phyloP scores from a whole-genome alignment of 139 green algal genomes.

The Edaphochlamys debaryana region DNA sequence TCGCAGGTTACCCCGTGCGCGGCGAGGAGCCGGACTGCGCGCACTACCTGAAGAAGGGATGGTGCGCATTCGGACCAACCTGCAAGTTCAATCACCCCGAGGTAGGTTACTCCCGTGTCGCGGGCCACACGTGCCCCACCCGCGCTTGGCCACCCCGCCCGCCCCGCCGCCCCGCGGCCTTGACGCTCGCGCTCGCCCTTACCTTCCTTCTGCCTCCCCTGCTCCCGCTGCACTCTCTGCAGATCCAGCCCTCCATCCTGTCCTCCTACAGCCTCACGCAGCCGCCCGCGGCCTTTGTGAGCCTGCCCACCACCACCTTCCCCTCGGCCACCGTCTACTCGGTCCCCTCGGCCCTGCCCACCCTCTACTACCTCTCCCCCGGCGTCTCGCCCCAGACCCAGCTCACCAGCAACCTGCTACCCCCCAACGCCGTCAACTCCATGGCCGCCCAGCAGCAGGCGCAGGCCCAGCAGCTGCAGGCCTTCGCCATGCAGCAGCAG shows the following conservation, averaged over 20 bases:
- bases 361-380: constrained; percentile 25
- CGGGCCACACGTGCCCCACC: no score
- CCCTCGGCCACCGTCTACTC: constrained; percentile 27
- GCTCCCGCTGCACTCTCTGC: no score
- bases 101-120: no score
- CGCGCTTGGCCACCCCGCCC: no score
- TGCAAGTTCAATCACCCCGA: constrained; percentile 71
- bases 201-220: no score
- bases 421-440: not conserved
- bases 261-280: constrained; percentile 24
- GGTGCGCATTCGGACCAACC: constrained; percentile 61
- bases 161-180: no score
- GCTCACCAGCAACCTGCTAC: constrained; percentile 12
- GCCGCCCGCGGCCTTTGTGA: constrained; percentile 16
- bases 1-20: constrained; percentile 38
- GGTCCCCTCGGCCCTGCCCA: constrained; percentile 24
- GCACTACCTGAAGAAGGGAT: constrained; percentile 54
- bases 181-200: no score
- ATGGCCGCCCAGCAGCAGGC: no score
- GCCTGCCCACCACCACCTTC: constrained; percentile 35
- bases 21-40: constrained; percentile 41
- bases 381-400: constrained; percentile 24
- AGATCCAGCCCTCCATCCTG: constrained; percentile 46
- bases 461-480: not conserved
- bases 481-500: constrained; percentile 26